Evolutionary conservation across 257 asterid species (phyloP).

Genomic region (Henckelia pumila): DNA sequence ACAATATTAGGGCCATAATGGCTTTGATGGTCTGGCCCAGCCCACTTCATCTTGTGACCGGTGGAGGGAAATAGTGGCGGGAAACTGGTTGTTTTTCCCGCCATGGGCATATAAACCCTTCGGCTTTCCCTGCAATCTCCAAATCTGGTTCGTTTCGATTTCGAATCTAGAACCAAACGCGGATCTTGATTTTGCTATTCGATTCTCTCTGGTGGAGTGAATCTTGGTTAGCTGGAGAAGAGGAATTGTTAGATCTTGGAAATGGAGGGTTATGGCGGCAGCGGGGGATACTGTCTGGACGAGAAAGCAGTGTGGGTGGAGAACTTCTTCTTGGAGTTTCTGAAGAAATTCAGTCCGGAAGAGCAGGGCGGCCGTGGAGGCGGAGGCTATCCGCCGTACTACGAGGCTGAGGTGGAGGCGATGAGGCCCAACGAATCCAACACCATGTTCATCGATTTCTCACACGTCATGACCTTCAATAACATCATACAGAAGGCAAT

Average conservation of each 20-base stretch:
- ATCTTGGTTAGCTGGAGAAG: background rate
- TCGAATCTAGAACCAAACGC: background rate
- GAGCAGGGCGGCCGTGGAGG: slow-evolving; percentile 35
- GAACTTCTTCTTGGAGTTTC: slow-evolving; percentile 74
- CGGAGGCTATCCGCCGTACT: slow-evolving; percentile 54
- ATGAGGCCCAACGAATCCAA: slow-evolving; percentile 78
- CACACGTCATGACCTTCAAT: slow-evolving; percentile 85
- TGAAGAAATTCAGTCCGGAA: slow-evolving; percentile 55
- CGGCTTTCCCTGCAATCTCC: background rate
- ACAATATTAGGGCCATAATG: background rate
- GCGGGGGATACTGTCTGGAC: slow-evolving; percentile 64
- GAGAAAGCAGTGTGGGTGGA: slow-evolving; percentile 85
- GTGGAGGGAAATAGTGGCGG: background rate
- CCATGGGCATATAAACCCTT: background rate
- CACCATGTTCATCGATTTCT: slow-evolving; percentile 91
- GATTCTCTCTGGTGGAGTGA: background rate
- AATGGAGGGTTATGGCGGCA: slow-evolving; percentile 56
- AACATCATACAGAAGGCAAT: slow-evolving; percentile 79
- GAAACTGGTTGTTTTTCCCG: background rate
- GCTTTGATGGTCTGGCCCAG: background rate
- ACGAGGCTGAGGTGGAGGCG: slow-evolving; percentile 77
- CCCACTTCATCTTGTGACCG: background rate
- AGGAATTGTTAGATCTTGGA: slow-evolving; percentile 6
- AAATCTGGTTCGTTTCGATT: background rate
- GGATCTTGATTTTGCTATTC: background rate